phyloP scores from a whole-genome alignment of 2,329 filamentous ascomycete genomes.

The Stromatinia cepivora region DNA sequence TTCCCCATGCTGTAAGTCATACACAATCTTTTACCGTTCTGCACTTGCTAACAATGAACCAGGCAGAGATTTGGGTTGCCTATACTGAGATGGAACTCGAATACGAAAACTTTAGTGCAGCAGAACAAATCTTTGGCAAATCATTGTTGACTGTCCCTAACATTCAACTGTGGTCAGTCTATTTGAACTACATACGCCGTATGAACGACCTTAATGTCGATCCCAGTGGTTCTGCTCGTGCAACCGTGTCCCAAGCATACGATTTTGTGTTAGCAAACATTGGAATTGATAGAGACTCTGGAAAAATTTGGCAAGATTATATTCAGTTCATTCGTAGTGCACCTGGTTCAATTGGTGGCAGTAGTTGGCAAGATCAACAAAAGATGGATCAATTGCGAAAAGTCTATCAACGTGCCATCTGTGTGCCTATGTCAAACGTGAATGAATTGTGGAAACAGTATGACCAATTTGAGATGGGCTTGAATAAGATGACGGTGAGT shows the following conservation, averaged over 20 bases:
- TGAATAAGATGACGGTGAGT: constrained; percentile 87
- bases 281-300: constrained; percentile 87
- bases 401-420: constrained; percentile 87
- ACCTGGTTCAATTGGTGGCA: constrained; percentile 81
- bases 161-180: constrained; percentile 86
- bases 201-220: constrained; percentile 86
- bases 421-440: constrained; percentile 79
- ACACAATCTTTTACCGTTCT: constrained; percentile 21
- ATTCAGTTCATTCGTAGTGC: constrained; percentile 88
- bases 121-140: constrained; percentile 80
- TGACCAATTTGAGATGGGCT: constrained; percentile 88
- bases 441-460: constrained; percentile 96
- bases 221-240: constrained; percentile 70
- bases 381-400: constrained; percentile 95
- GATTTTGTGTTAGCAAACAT: constrained; percentile 89
- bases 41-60: constrained; percentile 41
- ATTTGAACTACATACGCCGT: constrained; percentile 92
- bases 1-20: constrained; percentile 82
- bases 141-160: constrained; percentile 78
- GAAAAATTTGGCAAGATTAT: constrained; percentile 90
- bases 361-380: constrained; percentile 92
- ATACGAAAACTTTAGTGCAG: constrained; percentile 74
- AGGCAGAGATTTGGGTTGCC: constrained; percentile 90
- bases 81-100: constrained; percentile 90
- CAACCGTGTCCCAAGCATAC: constrained; percentile 81